Evolutionary conservation across 108 stramenopile genomes (phyloP).

Genomic region (Aurantiochytrium sp.): DNA sequence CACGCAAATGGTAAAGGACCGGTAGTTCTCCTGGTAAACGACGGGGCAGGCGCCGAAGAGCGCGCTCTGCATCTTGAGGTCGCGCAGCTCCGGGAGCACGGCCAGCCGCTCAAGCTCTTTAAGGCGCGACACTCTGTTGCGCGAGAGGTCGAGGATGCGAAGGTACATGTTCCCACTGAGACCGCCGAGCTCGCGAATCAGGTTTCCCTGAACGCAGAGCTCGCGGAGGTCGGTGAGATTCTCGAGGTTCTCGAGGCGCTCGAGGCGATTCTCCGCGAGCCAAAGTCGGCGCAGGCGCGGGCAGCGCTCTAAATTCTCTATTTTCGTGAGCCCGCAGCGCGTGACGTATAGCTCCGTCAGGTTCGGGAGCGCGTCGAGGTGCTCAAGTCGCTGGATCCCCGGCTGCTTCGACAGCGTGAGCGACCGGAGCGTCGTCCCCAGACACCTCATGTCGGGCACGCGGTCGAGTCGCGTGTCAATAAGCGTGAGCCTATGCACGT

Average conservation of each 20-base stretch:
- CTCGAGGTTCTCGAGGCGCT: conserved; percentile 42
- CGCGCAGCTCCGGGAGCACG: conserved; percentile 38
- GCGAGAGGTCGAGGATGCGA: conserved; percentile 48
- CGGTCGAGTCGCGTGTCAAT: conserved; percentile 52
- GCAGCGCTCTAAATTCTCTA: conserved; percentile 54
- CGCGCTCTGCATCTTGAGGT: conserved; percentile 44
- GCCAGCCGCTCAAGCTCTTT: conserved; percentile 45
- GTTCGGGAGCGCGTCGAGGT: conserved; percentile 43
- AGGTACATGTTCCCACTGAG: conserved; percentile 42
- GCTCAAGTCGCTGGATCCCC: conserved; percentile 36
- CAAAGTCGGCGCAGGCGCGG: conserved; percentile 57
- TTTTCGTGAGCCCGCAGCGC: conserved; percentile 41
- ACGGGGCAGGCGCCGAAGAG: conserved; percentile 62
- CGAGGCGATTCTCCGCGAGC: conserved; percentile 52
- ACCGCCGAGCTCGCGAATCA: conserved; percentile 39
- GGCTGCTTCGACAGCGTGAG: conserved; percentile 50
- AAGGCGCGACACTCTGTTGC: conserved; percentile 50
- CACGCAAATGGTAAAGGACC: conserved; percentile 43
- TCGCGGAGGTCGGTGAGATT: conserved; percentile 50
- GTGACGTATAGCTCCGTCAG: conserved; percentile 57
- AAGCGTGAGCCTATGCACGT: conserved; percentile 38
- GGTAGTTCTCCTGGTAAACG: conserved; percentile 46
- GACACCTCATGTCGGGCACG: conserved; percentile 45
- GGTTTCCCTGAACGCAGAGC: conserved; percentile 57
- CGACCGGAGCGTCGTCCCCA: conserved; percentile 41